phyloP scores from a whole-genome alignment of 345 rosid genomes.

The Arabis alpina region DNA sequence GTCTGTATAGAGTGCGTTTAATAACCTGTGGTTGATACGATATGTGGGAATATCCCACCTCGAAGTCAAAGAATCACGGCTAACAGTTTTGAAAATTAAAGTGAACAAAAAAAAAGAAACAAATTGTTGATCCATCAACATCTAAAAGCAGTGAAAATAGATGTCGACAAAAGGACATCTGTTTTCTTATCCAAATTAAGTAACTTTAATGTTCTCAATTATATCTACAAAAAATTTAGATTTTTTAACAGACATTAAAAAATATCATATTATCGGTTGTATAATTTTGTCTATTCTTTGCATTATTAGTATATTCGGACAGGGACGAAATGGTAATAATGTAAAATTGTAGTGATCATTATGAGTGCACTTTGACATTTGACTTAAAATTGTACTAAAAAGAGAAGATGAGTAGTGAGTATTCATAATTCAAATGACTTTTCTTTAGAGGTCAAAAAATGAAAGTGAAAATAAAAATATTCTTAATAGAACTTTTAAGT shows the following conservation, averaged over 20 bases:
- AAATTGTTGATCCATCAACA: slow-evolving; percentile 31
- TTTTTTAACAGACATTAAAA: no score
- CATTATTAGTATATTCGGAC: no score
- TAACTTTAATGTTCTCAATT: slow-evolving; percentile 6
- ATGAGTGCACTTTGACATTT: slow-evolving; percentile 28
- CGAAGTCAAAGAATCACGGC: slow-evolving; percentile 23
- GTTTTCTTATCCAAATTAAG: slow-evolving; percentile 30
- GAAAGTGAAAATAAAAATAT: background rate
- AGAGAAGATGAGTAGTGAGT: background rate
- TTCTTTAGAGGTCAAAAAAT: slow-evolving; percentile 15
- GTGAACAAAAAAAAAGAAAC: background rate
- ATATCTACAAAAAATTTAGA: no score
- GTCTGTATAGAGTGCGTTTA: slow-evolving; percentile 17
- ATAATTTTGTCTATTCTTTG: no score
- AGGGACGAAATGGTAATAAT: background rate
- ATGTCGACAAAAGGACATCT: slow-evolving; percentile 30
- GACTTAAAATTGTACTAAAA: slow-evolving; percentile 27
- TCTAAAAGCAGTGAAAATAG: slow-evolving; percentile 19
- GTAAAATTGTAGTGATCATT: slow-evolving; percentile 5
- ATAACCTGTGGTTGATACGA: slow-evolving; percentile 34
- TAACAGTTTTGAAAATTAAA: slow-evolving; percentile 13
- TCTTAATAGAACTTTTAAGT: background rate
- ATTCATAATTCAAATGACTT: slow-evolving; percentile 34
- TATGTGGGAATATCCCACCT: background rate
- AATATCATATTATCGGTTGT: no score